These are phyloP conservation scores for Candida stauntonica DNA, from an alignment of 805 yeast species.

Conservation along the genomic window DNA sequence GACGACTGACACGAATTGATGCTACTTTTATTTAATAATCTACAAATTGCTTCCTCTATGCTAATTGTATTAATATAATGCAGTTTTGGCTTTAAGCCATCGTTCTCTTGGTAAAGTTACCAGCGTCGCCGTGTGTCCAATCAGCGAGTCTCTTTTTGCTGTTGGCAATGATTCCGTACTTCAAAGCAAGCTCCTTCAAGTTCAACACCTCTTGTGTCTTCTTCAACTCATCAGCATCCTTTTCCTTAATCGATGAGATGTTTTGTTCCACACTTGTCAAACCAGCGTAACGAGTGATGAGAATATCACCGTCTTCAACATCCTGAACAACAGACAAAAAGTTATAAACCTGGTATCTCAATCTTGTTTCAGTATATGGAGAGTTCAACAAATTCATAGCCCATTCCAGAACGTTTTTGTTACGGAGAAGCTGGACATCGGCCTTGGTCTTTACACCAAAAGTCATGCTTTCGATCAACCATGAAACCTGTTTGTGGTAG, in stretches of 20 bases:
- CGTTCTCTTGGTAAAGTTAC: slow-evolving; percentile 41
- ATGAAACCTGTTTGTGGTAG: slow-evolving; percentile 54
- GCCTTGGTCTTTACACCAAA: slow-evolving; percentile 40
- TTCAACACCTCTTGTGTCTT: slow-evolving; percentile 34
- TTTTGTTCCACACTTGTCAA: slow-evolving; percentile 36
- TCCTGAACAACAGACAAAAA: slow-evolving; percentile 45
- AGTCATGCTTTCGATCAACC: slow-evolving; percentile 56
- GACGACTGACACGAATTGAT: not conserved
- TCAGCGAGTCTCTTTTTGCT: slow-evolving; percentile 53
- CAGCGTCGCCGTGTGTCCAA: slow-evolving; percentile 56
- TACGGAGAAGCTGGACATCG: slow-evolving; percentile 53
- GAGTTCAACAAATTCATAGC: slow-evolving; percentile 48
- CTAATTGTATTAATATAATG: not conserved
- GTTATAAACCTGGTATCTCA: slow-evolving; percentile 37
- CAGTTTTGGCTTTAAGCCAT: not conserved
- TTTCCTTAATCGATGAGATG: slow-evolving; percentile 1
- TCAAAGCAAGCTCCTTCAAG: slow-evolving; percentile 42
- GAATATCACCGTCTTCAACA: slow-evolving; percentile 53
- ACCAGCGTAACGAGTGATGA: slow-evolving; percentile 55
- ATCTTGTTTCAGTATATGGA: slow-evolving; percentile 40
- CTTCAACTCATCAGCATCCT: slow-evolving; percentile 5
- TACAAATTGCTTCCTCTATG: not conserved
- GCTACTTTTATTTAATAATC: too few species aligned
- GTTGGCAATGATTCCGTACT: slow-evolving; percentile 37
- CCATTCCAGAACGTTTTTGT: slow-evolving; percentile 64